Percentiles rank a stretch among this genome's conserved stretches.
Evolutionary conservation across 192 early-diverging fungal genomes (phyloP).

Genomic region (Backusella morwellensis): DNA sequence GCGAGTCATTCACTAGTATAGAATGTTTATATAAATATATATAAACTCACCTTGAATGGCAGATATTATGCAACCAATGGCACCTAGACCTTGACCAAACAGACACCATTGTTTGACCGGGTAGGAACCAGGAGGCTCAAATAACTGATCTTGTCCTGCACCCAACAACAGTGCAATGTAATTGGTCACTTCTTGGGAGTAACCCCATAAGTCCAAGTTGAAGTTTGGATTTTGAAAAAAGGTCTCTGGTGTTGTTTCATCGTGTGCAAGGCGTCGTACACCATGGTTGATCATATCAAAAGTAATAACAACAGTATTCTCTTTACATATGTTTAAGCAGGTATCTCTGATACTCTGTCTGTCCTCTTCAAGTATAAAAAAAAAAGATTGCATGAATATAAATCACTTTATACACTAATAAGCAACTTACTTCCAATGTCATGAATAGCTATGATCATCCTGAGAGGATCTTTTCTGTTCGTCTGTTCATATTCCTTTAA

Average conservation of each 20-base stretch:
- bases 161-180: not conserved
- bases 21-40: not conserved
- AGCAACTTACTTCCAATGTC: not conserved
- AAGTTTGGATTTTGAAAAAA: not conserved
- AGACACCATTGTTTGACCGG: not conserved
- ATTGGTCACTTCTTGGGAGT: not conserved
- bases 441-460: not conserved
- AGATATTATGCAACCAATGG: not conserved
- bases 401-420: not conserved
- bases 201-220: not conserved
- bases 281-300: not conserved
- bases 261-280: not conserved
- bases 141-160: not conserved
- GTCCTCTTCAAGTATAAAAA: not conserved
- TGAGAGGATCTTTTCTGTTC: not conserved
- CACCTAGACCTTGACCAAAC: not conserved
- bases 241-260: not conserved
- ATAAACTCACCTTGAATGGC: not conserved
- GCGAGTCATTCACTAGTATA: no score
- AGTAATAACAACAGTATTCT: not conserved
- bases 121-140: not conserved
- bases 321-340: not conserved
- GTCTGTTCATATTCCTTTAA: not conserved
- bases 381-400: not conserved
- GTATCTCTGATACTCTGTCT: not conserved